Evolutionary conservation across 2,329 filamentous ascomycete genomes (phyloP).

Genomic region (Ambrosiella beaveri): DNA sequence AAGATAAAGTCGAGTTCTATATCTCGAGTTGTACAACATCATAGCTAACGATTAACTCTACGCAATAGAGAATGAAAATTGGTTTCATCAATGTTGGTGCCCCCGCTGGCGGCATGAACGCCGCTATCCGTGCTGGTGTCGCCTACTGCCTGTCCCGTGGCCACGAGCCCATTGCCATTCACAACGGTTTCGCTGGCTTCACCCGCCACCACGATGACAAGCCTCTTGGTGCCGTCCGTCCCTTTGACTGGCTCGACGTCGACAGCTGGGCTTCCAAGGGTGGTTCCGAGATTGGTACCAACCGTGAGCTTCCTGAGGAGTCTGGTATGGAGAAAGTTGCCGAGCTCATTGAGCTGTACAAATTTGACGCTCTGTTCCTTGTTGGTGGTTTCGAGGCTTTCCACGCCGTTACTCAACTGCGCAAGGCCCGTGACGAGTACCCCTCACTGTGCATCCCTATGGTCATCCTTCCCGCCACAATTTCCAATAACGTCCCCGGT

Average conservation of each 20-base stretch:
- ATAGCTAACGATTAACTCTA: slow-evolving; percentile 17
- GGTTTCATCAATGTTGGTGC: slow-evolving; percentile 95
- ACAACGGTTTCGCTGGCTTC: slow-evolving; percentile 93
- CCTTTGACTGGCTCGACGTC: slow-evolving; percentile 83
- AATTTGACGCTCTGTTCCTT: slow-evolving; percentile 80
- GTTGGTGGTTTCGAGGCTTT: slow-evolving; percentile 95
- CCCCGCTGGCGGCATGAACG: slow-evolving; percentile 95
- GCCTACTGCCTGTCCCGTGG: slow-evolving; percentile 82
- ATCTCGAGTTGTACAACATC: neutral
- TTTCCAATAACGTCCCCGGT: slow-evolving; percentile 95
- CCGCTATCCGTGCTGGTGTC: slow-evolving; percentile 79
- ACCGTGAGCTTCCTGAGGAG: slow-evolving; percentile 77
- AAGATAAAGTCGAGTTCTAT: slow-evolving; percentile 17
- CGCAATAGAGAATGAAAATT: slow-evolving; percentile 60
- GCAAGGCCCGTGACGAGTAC: slow-evolving; percentile 61
- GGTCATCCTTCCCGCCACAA: slow-evolving; percentile 81
- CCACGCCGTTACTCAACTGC: slow-evolving; percentile 74
- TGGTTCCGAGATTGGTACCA: slow-evolving; percentile 94
- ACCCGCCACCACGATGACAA: slow-evolving; percentile 76
- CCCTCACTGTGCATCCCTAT: slow-evolving; percentile 85
- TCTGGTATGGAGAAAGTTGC: slow-evolving; percentile 70
- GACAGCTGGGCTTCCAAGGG: slow-evolving; percentile 92
- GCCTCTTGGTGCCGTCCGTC: slow-evolving; percentile 65
- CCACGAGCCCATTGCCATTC: slow-evolving; percentile 82
- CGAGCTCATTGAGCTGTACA: slow-evolving; percentile 66